These are phyloP conservation scores for Epichloe hybrida DNA, from an alignment of 2,329 filamentous ascomycete genomes.

Conservation along the genomic window DNA sequence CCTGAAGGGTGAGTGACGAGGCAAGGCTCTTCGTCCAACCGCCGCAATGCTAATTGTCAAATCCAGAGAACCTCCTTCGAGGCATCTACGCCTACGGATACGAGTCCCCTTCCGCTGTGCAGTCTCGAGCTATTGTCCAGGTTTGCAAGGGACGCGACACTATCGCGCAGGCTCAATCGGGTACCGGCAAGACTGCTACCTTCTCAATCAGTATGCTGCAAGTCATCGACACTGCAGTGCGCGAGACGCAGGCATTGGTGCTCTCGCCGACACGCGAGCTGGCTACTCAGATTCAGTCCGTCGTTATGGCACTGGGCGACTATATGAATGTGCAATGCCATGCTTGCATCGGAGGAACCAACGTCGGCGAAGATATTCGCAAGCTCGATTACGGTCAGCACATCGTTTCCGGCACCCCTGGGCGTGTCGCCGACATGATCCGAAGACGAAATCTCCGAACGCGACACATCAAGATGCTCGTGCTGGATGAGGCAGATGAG, in stretches of 20 bases:
- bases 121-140: constrained; percentile 95
- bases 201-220: constrained; percentile 95
- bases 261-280: constrained; percentile 93
- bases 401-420: constrained; percentile 94
- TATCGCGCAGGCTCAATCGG: constrained; percentile 94
- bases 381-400: constrained; percentile 97
- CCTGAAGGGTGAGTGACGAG: constrained; percentile 52
- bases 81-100: constrained; percentile 98
- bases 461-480: constrained; percentile 51
- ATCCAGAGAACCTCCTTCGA: constrained; percentile 73
- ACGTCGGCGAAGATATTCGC: constrained; percentile 93
- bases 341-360: constrained; percentile 94
- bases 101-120: constrained; percentile 93
- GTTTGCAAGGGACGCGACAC: constrained; percentile 98
- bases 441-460: constrained; percentile 42
- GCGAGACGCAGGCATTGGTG: constrained; percentile 88
- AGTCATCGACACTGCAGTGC: constrained; percentile 78
- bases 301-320: constrained; percentile 98
- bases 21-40: background rate
- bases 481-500: constrained; percentile 48
- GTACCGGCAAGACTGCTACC: constrained; percentile 91
- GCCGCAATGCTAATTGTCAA: background rate
- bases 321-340: constrained; percentile 99
- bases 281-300: constrained; percentile 95
- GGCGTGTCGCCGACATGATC: constrained; percentile 64